phyloP scores from a whole-genome alignment of 371 early-diverging fungal genomes.

The Apophysomyces ossiformis region DNA sequence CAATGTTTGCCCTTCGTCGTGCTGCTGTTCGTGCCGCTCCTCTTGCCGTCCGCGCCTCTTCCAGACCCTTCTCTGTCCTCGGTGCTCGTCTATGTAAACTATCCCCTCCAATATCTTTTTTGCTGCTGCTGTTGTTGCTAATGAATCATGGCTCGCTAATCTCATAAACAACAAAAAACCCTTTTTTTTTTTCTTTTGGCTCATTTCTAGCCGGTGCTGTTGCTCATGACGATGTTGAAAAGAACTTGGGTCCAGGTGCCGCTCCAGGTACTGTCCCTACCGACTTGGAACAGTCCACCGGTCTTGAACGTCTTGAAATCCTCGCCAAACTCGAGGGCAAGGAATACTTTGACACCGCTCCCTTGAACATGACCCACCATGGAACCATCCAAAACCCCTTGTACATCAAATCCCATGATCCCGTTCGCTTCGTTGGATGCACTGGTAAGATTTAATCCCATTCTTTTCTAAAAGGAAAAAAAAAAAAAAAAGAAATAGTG shows the following conservation, averaged over 20 bases:
- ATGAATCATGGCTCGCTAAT: no score
- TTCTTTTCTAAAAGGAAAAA: background rate
- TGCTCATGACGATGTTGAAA: constrained; percentile 34
- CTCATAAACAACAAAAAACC: no score
- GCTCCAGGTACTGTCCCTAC: constrained; percentile 83
- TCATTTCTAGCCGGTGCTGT: constrained; percentile 38
- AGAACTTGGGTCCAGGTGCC: constrained; percentile 57
- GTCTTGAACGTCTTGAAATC: constrained; percentile 91
- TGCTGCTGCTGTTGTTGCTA: background rate
- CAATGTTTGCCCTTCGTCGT: constrained; percentile 43
- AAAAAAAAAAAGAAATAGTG: no score
- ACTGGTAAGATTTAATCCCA: constrained; percentile 70
- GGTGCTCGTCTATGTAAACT: constrained; percentile 38
- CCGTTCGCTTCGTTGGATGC: constrained; percentile 90
- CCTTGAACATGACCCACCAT: constrained; percentile 75
- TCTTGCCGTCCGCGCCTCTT: constrained; percentile 23
- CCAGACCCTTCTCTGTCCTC: constrained; percentile 36
- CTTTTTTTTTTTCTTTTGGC: background rate
- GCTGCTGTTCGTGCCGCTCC: constrained; percentile 38
- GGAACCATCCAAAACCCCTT: constrained; percentile 90
- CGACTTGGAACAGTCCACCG: constrained; percentile 91
- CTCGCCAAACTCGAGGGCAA: constrained; percentile 85
- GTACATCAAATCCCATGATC: constrained; percentile 83
- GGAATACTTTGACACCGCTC: constrained; percentile 88
- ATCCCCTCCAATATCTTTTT: background rate